Evolutionary conservation across 2,329 filamentous ascomycete species (phyloP).

Genomic region (Delphinella strobiligena): DNA sequence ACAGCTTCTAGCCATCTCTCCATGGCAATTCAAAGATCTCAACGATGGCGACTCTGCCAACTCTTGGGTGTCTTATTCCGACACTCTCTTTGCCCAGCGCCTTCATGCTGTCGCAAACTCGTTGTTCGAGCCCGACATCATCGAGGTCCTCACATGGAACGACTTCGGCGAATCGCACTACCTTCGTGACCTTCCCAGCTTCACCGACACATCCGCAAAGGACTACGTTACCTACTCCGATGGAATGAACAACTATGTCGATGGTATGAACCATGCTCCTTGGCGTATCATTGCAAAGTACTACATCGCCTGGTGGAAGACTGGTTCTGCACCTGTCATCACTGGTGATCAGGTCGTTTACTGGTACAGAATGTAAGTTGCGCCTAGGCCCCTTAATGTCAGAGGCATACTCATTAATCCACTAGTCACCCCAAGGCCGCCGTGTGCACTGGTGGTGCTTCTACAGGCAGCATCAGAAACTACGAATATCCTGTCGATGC

Average conservation of each 20-base stretch:
- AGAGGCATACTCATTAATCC: neutral
- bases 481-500: slow-evolving; percentile 21
- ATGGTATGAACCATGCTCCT: slow-evolving; percentile 23
- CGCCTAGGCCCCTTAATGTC: neutral
- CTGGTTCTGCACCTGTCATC: slow-evolving; percentile 18
- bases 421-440: slow-evolving; percentile 21
- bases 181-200: slow-evolving; percentile 23
- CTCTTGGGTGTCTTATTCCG: slow-evolving; percentile 25
- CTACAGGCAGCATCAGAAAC: slow-evolving; percentile 20
- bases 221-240: slow-evolving; percentile 20
- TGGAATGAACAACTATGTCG: slow-evolving; percentile 23
- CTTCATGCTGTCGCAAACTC: slow-evolving; percentile 9
- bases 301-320: slow-evolving; percentile 27
- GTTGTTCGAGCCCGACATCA: slow-evolving; percentile 23
- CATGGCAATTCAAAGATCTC: slow-evolving; percentile 29
- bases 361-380: slow-evolving; percentile 23
- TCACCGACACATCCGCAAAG: slow-evolving; percentile 14
- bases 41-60: slow-evolving; percentile 23
- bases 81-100: slow-evolving; percentile 24
- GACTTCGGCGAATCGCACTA: slow-evolving; percentile 28
- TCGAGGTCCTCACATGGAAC: slow-evolving; percentile 28
- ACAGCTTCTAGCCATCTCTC: slow-evolving; percentile 20
- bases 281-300: slow-evolving; percentile 28
- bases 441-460: slow-evolving; percentile 19
- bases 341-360: slow-evolving; percentile 25